phyloP scores from a whole-genome alignment of 352 stramenopile genomes.

The Globisporangium acanthophoron region DNA sequence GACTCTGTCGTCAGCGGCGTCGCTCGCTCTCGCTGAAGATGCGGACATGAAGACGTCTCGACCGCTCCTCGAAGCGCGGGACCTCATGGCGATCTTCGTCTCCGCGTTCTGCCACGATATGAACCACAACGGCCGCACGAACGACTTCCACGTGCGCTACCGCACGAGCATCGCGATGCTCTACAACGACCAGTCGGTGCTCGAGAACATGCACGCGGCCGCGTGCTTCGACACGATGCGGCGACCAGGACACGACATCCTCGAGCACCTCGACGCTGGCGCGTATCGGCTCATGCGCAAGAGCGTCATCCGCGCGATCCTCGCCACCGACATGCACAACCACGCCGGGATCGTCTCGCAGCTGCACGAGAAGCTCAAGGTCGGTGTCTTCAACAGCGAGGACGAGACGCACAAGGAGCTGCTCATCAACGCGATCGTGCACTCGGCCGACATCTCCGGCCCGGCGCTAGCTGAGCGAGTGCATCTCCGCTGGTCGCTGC shows the following conservation, averaged over 20 bases:
- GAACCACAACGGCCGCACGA: slow-evolving; percentile 85
- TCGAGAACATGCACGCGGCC: slow-evolving; percentile 87
- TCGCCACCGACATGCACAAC: slow-evolving; percentile 81
- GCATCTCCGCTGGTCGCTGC: slow-evolving; percentile 59
- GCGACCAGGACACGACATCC: slow-evolving; percentile 57
- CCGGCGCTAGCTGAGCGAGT: slow-evolving; percentile 45
- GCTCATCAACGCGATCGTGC: slow-evolving; percentile 69
- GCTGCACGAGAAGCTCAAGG: slow-evolving; percentile 58
- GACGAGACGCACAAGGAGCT: slow-evolving; percentile 58
- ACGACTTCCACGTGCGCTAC: slow-evolving; percentile 84
- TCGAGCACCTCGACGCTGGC: slow-evolving; percentile 30
- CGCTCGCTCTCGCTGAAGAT: not conserved
- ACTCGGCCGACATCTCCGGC: slow-evolving; percentile 77
- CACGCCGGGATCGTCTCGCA: slow-evolving; percentile 70
- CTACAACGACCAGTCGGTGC: slow-evolving; percentile 86
- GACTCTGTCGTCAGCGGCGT: not conserved
- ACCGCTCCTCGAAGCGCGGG: slow-evolving; percentile 37
- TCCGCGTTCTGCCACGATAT: slow-evolving; percentile 84
- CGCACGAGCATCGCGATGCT: slow-evolving; percentile 70
- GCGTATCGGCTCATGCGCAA: slow-evolving; percentile 60
- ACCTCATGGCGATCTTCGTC: slow-evolving; percentile 76
- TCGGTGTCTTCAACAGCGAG: slow-evolving; percentile 42
- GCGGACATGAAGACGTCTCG: not conserved
- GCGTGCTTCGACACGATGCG: slow-evolving; percentile 80
- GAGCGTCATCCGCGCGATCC: slow-evolving; percentile 68